A percentile compares a stretch with the other conserved stretches of the same genome.
phyloP scores from a whole-genome alignment of 2,329 filamentous ascomycete genomes.

The Xylaria sp. region DNA sequence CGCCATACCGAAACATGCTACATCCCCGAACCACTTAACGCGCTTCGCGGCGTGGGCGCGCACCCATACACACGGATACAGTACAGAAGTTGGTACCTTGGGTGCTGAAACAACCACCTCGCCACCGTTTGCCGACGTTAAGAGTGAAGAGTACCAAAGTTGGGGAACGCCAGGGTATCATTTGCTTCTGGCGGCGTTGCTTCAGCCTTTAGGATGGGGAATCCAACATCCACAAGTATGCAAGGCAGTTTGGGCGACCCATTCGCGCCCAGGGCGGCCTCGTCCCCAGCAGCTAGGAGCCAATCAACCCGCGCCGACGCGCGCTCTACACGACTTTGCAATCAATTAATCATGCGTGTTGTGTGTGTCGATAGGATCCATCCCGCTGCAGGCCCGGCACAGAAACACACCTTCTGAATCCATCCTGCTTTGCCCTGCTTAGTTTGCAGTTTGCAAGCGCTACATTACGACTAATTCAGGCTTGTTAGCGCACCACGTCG shows the following conservation, averaged over 20 bases:
- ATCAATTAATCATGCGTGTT: conserved; percentile 55
- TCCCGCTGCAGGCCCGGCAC: conserved; percentile 39
- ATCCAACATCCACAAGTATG: conserved; percentile 45
- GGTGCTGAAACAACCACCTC: not conserved
- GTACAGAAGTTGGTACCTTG: conserved; percentile 4
- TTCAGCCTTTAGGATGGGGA: conserved; percentile 42
- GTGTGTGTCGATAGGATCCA: conserved; percentile 45
- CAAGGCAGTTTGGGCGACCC: conserved; percentile 46
- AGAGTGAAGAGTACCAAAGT: conserved; percentile 10
- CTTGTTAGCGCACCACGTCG: conserved; percentile 32
- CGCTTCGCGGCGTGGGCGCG: conserved; percentile 31
- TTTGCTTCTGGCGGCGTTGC: conserved; percentile 41
- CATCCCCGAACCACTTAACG: conserved; percentile 38
- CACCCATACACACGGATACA: conserved; percentile 26
- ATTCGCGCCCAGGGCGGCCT: conserved; percentile 43
- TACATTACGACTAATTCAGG: conserved; percentile 31
- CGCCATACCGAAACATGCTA: conserved; percentile 34
- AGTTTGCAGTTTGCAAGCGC: conserved; percentile 33
- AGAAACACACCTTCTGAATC: conserved; percentile 38
- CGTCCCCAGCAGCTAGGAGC: conserved; percentile 41
- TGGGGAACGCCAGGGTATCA: conserved; percentile 32
- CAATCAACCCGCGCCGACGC: conserved; percentile 50
- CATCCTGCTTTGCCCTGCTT: conserved; percentile 25
- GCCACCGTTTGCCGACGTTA: conserved; percentile 20
- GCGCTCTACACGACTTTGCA: conserved; percentile 52